Evolutionary conservation across 2,329 filamentous ascomycete species (phyloP), one percentile per base, ranked within the genome.

Genomic region (Hypomyces perniciosus): DNA sequence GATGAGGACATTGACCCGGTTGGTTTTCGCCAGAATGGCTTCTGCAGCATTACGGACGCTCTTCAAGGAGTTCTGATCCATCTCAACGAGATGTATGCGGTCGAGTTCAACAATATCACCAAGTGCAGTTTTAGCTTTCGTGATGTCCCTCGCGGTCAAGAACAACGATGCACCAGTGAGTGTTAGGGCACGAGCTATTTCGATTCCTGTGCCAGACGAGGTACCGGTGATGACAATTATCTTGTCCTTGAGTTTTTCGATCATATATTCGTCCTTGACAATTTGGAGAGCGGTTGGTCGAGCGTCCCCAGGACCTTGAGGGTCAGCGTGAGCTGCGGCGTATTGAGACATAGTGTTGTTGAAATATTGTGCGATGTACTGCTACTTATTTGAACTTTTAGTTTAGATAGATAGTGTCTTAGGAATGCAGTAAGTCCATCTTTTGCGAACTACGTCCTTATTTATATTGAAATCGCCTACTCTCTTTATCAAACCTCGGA

Each of bases 1-100:
- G 28, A 75, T 60, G 2, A 76, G 61, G 31, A 75, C 65, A 55
- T 72, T 72, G 4, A 76, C 57, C 9, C 60, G 58, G 6, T 58
- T 46, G 6, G 62, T 62, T 9, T 64, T 55, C 1, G 61, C 46
- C 0, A 62, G 37, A 46, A 74, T 67, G 0, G 56, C 46, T 1
- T 62, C 53, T 1, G 69, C 68, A 0, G 68, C 67, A 2, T 52
- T 28, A 2, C 56, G 56, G 12, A 62, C 55, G 8, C 53, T 56
- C n/a, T 52, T 41, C 26, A 62, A 37, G 1, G 59, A 61, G 6
- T 46, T 45, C 4, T 56, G 55, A 26, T 56, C 44, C 50, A 52
- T 52, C 46, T 52, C 40, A 3, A 52, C 26, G n/a, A 52, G 50
- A 10, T 44, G 31, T 42, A 52, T 49, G 28, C 50, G 45, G 5